These are phyloP conservation scores for Ustanciosporium gigantosporum DNA, from an alignment of 1,284 basidiomycete species.

Conservation along the genomic window DNA sequence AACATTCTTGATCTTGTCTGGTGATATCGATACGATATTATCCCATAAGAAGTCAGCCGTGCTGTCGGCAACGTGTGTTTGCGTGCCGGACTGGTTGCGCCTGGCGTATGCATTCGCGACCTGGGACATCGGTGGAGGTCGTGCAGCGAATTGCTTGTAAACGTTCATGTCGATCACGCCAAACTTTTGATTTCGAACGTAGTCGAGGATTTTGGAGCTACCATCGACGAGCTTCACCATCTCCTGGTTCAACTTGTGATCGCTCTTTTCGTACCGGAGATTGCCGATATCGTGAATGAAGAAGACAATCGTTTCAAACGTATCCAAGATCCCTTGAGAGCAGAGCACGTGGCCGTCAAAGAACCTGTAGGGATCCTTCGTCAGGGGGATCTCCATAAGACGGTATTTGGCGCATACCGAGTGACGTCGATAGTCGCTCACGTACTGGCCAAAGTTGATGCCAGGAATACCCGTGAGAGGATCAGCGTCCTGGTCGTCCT, in stretches of 20 bases:
- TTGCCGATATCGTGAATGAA: slow-evolving; percentile 54
- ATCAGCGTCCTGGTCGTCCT: slow-evolving; percentile 11
- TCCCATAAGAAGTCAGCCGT: slow-evolving; percentile 79
- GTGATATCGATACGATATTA: slow-evolving; percentile 78
- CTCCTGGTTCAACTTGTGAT: background rate
- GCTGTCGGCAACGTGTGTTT: background rate
- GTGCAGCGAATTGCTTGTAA: slow-evolving; percentile 69
- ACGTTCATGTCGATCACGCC: slow-evolving; percentile 86
- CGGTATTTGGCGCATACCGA: slow-evolving; percentile 73
- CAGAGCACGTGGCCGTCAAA: slow-evolving; percentile 81
- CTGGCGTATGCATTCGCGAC: background rate
- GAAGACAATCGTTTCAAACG: slow-evolving; percentile 35
- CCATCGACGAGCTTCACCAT: slow-evolving; percentile 69
- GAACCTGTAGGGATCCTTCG: slow-evolving; percentile 69
- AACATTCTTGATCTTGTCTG: slow-evolving; percentile 67
- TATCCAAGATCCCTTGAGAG: slow-evolving; percentile 68
- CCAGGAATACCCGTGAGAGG: slow-evolving; percentile 6
- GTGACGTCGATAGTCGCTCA: slow-evolving; percentile 81
- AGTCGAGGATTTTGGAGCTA: slow-evolving; percentile 76
- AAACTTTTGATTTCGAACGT: slow-evolving; percentile 72
- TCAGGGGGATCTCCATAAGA: slow-evolving; percentile 79
- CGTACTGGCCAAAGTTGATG: slow-evolving; percentile 67
- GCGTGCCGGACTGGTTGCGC: background rate
- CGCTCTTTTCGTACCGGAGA: slow-evolving; percentile 17
- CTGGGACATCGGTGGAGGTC: background rate